Base-by-base conservation (phyloP, 768 basidiomycete species). In the Zangia roseola region DNA sequence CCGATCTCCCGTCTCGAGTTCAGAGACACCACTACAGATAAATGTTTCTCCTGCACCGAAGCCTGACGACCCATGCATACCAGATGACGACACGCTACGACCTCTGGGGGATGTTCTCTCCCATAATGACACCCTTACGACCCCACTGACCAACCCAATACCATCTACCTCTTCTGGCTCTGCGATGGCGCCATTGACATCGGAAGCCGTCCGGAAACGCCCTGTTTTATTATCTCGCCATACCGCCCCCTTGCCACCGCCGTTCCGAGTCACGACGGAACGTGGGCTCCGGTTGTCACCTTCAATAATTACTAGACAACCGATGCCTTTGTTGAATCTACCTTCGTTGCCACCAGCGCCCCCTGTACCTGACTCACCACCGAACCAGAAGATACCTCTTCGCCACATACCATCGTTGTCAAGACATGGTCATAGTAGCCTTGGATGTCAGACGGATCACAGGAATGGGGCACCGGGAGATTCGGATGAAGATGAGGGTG, bases 361-460 rank as follows among this genome's bases (percentile, higher is more conserved):
- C 5, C 52, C 60, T 38, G 28, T 52, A 6, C 34, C 42, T 24
- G 53, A 47, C 17, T 13, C 53, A 4, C 42, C 46, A 1, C 56
- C 59, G 24, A 56, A 57, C 36, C 47, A 52, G 40, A 53, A 48
- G 37, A 45, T 63, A 38, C 71, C 76, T 12, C 62, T 83, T 53
- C 69, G 73, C 39, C 79, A 70, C 50, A 79, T 84, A 69, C 84
- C 84, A 26, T 81, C 77, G 23, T 60, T 83, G 40, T 71, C 73
- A 16, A 69, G 73, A 58, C 60, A 69, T 24, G 74, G 74, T 38
- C 49, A 16, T 19, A 57, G 55, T 43, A 53, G 63, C 23, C 17
- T 44, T 24, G 69, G 66, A 37, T 38, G 31, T 24, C 50, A 58
- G 52, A 43, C 49, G 8, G 57, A 67, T 35, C 58, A 55, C 43